phyloP scores from a whole-genome alignment of 768 basidiomycete species.

The Leccinum longicurvipes region DNA sequence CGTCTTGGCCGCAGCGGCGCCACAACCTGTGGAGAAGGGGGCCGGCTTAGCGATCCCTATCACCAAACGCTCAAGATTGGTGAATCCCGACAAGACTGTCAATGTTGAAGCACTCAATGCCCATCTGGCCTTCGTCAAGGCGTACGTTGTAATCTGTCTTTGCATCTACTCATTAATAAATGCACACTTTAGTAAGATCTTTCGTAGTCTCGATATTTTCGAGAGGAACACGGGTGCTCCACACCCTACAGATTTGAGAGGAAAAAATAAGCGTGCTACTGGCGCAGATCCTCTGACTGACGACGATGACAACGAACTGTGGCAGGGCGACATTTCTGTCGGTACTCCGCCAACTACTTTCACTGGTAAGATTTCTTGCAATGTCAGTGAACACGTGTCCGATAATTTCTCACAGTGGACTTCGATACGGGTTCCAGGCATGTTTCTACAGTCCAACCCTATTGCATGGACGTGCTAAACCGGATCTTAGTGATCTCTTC shows the following conservation, averaged over 20 bases:
- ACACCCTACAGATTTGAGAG: background rate
- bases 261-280: background rate
- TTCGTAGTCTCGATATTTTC: background rate
- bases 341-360: background rate
- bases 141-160: conserved; percentile 3
- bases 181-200: background rate
- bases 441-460: background rate
- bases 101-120: conserved; percentile 3
- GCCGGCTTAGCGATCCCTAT: conserved; percentile 7
- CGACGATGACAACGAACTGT: background rate
- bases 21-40: background rate
- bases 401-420: background rate
- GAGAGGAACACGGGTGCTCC: background rate
- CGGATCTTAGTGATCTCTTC: conserved; percentile 22
- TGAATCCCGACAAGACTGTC: conserved; percentile 8
- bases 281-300: background rate
- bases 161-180: background rate
- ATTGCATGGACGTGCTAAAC: background rate
- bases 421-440: conserved; percentile 9
- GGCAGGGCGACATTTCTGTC: conserved; percentile 11
- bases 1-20: conserved; percentile 4
- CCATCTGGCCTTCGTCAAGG: background rate
- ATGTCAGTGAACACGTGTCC: background rate
- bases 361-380: background rate
- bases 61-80: conserved; percentile 2